Percentiles rank a stretch among this genome's conserved stretches.
phyloP scores from a whole-genome alignment of 345 rosid species.

The Dovyalis caffra region DNA sequence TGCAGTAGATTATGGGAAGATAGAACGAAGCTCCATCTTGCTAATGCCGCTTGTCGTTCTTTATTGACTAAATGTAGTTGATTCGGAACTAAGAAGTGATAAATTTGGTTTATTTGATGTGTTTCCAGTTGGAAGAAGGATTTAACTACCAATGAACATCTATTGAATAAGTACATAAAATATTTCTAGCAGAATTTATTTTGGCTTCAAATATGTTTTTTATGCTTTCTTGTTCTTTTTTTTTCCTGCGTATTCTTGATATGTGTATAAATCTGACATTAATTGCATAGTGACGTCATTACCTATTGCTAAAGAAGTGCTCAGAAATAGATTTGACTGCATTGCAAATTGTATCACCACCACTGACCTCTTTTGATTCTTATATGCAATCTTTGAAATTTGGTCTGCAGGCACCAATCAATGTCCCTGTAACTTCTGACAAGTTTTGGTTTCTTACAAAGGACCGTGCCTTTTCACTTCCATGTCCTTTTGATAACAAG shows the following conservation, averaged over 20 bases:
- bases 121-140: no score
- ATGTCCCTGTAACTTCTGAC: constrained; percentile 79
- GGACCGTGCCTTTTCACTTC: constrained; percentile 72
- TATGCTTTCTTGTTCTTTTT: not conserved
- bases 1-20: not conserved
- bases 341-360: not conserved
- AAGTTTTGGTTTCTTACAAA: constrained; percentile 85
- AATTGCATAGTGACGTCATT: no score
- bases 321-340: no score
- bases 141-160: no score
- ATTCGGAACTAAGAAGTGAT: no score
- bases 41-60: not conserved
- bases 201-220: not conserved
- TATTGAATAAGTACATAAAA: not conserved
- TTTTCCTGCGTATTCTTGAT: not conserved
- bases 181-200: not conserved
- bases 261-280: no score
- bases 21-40: not conserved
- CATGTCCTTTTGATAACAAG: constrained; percentile 80
- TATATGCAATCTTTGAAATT: constrained; percentile 3
- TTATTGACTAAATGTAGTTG: no score
- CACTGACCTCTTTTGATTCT: not conserved
- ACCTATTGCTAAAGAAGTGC: no score
- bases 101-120: no score
- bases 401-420: constrained; percentile 66